Conservation (phyloP, 192 early-diverging fungal species). For the Podila epicladia region DNA sequence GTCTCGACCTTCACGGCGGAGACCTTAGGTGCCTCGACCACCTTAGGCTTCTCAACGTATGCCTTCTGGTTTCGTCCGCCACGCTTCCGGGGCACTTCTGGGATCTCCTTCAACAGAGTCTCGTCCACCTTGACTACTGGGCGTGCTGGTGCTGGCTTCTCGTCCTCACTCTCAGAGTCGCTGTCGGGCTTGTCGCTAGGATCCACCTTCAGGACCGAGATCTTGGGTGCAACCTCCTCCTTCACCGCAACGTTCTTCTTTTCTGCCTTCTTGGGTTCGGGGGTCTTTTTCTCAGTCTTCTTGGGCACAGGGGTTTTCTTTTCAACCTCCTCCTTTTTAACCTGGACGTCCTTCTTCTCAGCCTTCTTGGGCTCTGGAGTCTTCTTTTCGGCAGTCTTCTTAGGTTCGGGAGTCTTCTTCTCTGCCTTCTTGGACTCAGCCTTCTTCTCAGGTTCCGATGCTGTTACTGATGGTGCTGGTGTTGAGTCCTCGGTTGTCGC, state of each 20-base stretch:
- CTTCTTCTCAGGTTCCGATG: no score
- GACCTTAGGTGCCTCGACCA: no score
- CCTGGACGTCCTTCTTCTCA: background rate
- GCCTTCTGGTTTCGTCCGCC: slow-evolving; percentile 3
- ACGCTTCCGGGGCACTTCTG: background rate
- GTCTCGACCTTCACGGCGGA: no score
- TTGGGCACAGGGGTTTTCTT: slow-evolving; percentile 1
- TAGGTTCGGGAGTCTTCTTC: background rate
- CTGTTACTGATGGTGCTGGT: background rate
- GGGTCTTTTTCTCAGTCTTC: background rate
- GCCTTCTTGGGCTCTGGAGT: slow-evolving; percentile 2
- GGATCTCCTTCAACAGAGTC: background rate
- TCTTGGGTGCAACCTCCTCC: slow-evolving; percentile 14
- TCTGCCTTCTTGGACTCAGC: slow-evolving; percentile 1
- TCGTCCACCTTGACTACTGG: background rate
- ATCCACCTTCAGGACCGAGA: slow-evolving; percentile 29
- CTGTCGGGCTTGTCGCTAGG: slow-evolving; percentile 19
- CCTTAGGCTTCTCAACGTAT: no score
- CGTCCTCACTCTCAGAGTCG: slow-evolving; percentile 16
- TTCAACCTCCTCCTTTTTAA: background rate
- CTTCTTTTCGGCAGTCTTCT: background rate
- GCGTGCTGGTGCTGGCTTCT: background rate
- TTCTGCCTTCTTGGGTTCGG: background rate
- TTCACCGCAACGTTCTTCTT: slow-evolving; percentile 7
- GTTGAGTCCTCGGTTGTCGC: background rate